A percentile compares a stretch with the other conserved stretches of the same genome.
phyloP scores from a whole-genome alignment of 352 stramenopile species.

The Pythium phragmitis region DNA sequence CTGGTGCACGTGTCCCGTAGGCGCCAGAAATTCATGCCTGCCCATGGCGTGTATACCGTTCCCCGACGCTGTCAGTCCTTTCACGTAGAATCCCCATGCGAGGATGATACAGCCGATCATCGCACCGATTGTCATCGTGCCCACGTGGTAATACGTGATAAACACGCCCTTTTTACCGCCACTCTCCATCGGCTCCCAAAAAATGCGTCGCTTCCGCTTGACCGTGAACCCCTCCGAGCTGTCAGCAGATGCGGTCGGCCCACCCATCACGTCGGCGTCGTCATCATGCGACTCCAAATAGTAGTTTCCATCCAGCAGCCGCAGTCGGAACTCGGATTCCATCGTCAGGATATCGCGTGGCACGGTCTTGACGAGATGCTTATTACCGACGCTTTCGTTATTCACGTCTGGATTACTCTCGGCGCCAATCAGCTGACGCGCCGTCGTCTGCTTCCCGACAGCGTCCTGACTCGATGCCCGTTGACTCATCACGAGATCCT shows the following conservation, averaged over 20 bases:
- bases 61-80: constrained; percentile 60
- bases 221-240: neutral
- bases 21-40: constrained; percentile 40
- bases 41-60: constrained; percentile 53
- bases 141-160: constrained; percentile 78
- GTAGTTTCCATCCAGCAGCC: constrained; percentile 56
- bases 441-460: neutral
- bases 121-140: constrained; percentile 50
- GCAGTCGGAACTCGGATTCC: constrained; percentile 48
- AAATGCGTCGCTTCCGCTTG: constrained; percentile 32
- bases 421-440: neutral
- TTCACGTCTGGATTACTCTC: constrained; percentile 6
- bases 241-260: constrained; percentile 5
- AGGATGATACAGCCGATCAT: constrained; percentile 52
- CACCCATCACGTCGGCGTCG: constrained; percentile 16
- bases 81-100: constrained; percentile 76
- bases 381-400: constrained; percentile 12
- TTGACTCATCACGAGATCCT: constrained; percentile 20
- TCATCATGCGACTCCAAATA: constrained; percentile 56
- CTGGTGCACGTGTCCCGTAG: constrained; percentile 60
- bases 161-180: constrained; percentile 76
- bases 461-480: neutral
- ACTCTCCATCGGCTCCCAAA: constrained; percentile 76
- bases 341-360: constrained; percentile 32
- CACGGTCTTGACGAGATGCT: constrained; percentile 26